phyloP scores from a whole-genome alignment of 2,329 filamentous ascomycete species.

The Dryadomyces quercus-mongolicae region DNA sequence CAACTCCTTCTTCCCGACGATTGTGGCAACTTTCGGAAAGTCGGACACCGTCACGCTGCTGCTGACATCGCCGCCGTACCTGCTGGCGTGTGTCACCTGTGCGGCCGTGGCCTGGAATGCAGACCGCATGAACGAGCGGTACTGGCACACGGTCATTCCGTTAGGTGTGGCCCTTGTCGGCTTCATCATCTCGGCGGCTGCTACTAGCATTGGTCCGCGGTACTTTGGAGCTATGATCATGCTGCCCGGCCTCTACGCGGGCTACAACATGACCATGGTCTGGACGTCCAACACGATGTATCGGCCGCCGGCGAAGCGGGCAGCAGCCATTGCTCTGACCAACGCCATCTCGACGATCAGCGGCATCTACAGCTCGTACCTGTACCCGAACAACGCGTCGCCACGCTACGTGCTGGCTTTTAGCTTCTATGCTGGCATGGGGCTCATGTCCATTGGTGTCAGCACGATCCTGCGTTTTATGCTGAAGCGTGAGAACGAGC shows the following conservation, averaged over 20 bases:
- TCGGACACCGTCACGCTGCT: slow-evolving; percentile 46
- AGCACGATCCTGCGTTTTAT: slow-evolving; percentile 52
- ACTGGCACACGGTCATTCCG: slow-evolving; percentile 53
- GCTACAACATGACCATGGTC: slow-evolving; percentile 54
- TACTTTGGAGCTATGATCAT: slow-evolving; percentile 66
- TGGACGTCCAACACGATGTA: slow-evolving; percentile 72
- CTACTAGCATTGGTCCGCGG: slow-evolving; percentile 45
- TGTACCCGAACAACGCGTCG: slow-evolving; percentile 29
- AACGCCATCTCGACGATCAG: slow-evolving; percentile 60
- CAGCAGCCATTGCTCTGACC: slow-evolving; percentile 59
- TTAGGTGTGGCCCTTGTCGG: slow-evolving; percentile 48
- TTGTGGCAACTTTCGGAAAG: slow-evolving; percentile 52
- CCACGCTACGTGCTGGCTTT: slow-evolving; percentile 45
- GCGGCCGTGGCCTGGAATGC: slow-evolving; percentile 58
- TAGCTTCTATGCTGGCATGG: slow-evolving; percentile 54
- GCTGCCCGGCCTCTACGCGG: slow-evolving; percentile 37
- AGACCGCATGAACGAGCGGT: slow-evolving; percentile 59
- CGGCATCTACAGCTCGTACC: slow-evolving; percentile 51
- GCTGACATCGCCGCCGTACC: slow-evolving; percentile 54
- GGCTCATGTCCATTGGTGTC: slow-evolving; percentile 49
- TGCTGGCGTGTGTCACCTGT: slow-evolving; percentile 47
- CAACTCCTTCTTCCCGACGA: slow-evolving; percentile 59
- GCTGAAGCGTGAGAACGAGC: slow-evolving; percentile 29
- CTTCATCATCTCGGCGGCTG: slow-evolving; percentile 57
- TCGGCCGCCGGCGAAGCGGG: slow-evolving; percentile 61